Conservation (phyloP, 768 basidiomycete genomes). For the Cystobasidium tubakii region DNA sequence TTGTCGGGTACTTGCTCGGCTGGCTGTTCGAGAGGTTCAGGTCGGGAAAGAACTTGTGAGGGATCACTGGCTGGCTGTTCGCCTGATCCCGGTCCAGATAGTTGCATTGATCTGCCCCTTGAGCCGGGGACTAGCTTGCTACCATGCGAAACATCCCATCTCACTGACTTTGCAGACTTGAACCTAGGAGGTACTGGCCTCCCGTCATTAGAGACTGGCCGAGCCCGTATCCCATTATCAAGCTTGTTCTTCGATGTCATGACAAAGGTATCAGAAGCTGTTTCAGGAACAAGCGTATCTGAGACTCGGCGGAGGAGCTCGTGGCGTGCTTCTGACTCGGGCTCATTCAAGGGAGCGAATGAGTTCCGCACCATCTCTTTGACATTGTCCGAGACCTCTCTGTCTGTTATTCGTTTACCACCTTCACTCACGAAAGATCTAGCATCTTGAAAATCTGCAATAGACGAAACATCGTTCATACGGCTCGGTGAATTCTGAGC, state of each 20-base stretch:
- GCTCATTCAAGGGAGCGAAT: neutral
- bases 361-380: neutral
- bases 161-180: constrained; percentile 21
- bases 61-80: constrained; percentile 18
- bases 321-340: neutral
- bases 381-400: neutral
- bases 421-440: neutral
- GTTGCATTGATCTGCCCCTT: neutral
- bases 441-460: neutral
- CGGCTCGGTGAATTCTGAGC: neutral
- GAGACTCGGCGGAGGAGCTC: constrained; percentile 9
- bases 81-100: neutral
- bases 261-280: constrained; percentile 23
- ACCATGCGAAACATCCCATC: neutral
- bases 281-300: constrained; percentile 16
- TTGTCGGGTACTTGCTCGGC: constrained; percentile 9
- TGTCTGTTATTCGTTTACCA: constrained; percentile 2
- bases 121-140: neutral
- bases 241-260: neutral
- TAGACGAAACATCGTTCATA: neutral
- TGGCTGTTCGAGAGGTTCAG: constrained; percentile 25
- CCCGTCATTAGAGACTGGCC: neutral
- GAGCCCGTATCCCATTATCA: neutral
- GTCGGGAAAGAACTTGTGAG: constrained; percentile 4
- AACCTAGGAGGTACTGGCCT: neutral